Evolutionary conservation across 75 land plant genomes (phyloP).

Genomic region (Adiantum capillusveneris): DNA sequence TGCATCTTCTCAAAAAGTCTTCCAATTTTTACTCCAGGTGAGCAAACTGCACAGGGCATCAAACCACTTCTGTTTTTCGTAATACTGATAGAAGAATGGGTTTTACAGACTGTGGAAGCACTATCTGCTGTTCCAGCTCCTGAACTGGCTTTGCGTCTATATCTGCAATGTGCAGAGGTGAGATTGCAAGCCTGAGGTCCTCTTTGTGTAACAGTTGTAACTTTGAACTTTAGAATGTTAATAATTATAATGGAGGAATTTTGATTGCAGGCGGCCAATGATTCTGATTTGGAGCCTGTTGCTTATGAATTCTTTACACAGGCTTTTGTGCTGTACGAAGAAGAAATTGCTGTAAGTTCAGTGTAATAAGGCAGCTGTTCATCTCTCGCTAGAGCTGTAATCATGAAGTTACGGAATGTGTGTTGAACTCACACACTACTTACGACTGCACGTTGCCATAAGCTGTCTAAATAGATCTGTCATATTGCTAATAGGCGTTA

Average conservation of each 20-base stretch:
- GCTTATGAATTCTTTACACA: slow-evolving; percentile 97
- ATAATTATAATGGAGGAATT: no score
- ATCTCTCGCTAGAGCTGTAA: no score
- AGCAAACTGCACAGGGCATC: not conserved
- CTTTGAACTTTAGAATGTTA: no score
- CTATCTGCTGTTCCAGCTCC: slow-evolving; percentile 72
- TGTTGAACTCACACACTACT: no score
- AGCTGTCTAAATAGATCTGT: no score
- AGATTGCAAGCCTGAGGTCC: no score
- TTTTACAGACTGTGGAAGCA: slow-evolving; percentile 73
- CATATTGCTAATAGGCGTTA: no score
- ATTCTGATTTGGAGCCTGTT: slow-evolving; percentile 84
- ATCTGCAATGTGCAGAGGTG: slow-evolving; percentile 98
- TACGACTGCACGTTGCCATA: no score
- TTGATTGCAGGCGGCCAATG: slow-evolving; percentile 93
- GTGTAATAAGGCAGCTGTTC: not conserved
- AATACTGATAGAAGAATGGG: not conserved
- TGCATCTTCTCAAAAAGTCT: slow-evolving; percentile 78
- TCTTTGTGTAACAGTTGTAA: no score
- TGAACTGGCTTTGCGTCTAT: slow-evolving; percentile 79
- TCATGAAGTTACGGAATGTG: no score
- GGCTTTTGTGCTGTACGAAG: slow-evolving; percentile 89
- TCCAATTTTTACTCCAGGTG: slow-evolving; percentile 88
- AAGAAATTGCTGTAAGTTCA: slow-evolving; percentile 76
- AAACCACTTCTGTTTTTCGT: no score